Evolutionary conservation across 2,329 filamentous ascomycete genomes (phyloP).

Genomic region (Penicillium sp.): DNA sequence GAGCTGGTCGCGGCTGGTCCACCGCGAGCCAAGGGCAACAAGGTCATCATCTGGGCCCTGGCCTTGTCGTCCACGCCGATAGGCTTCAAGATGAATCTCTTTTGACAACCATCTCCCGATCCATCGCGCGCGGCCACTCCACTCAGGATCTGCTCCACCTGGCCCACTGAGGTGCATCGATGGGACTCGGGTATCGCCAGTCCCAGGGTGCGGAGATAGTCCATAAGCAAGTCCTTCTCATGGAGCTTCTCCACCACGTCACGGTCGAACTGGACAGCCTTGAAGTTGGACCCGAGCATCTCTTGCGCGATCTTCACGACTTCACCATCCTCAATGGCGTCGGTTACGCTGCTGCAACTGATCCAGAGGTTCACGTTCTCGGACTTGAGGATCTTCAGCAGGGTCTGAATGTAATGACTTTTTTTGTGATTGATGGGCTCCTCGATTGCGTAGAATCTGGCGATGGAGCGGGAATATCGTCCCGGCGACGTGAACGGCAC

Average conservation of each 20-base stretch:
- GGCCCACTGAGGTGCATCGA: neutral
- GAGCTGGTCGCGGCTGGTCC: neutral
- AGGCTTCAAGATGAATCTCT: conserved; percentile 2
- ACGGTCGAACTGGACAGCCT: neutral
- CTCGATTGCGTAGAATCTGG: neutral
- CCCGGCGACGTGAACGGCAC: neutral
- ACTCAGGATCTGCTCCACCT: neutral
- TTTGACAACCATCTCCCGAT: neutral
- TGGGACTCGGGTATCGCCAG: neutral
- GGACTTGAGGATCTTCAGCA: neutral
- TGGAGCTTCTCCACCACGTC: neutral
- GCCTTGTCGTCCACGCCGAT: conserved; percentile 2
- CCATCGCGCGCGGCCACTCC: neutral
- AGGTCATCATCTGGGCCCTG: conserved; percentile 3
- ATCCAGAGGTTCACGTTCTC: conserved; percentile 1
- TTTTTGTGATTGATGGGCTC: neutral
- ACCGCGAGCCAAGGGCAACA: neutral
- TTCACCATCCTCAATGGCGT: conserved; percentile 1
- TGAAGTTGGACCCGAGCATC: neutral
- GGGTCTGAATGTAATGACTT: neutral
- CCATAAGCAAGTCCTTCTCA: neutral
- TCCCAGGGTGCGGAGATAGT: neutral
- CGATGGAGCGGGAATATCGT: neutral
- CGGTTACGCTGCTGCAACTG: conserved; percentile 1
- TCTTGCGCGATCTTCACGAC: neutral